Evolutionary conservation across 371 early-diverging fungal species (phyloP).

Genomic region (Rhizopus stolonifer): DNA sequence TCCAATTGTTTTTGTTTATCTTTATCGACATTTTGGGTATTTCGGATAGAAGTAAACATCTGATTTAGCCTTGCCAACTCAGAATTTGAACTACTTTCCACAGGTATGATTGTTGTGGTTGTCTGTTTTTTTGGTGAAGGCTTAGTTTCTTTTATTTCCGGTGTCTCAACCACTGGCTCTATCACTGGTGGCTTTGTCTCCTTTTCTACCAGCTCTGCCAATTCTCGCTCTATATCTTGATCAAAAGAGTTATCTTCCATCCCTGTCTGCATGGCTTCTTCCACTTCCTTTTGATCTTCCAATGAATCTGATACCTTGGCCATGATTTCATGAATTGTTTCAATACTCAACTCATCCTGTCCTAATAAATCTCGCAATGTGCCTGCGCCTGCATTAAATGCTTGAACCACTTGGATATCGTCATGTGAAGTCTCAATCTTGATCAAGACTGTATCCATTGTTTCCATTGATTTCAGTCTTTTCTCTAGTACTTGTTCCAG

Average conservation of each 20-base stretch:
- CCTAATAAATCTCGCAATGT: slow-evolving; percentile 40
- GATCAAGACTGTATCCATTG: slow-evolving; percentile 52
- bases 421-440: slow-evolving; percentile 56
- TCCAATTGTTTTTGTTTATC: neutral
- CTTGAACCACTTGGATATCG: slow-evolving; percentile 58
- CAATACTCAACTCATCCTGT: slow-evolving; percentile 36
- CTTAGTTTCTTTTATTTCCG: slow-evolving; percentile 8
- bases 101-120: neutral
- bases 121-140: slow-evolving; percentile 1
- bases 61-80: slow-evolving; percentile 24
- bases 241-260: slow-evolving; percentile 29
- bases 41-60: slow-evolving; percentile 13
- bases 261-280: slow-evolving; percentile 44
- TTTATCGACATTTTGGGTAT: neutral
- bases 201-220: slow-evolving; percentile 30
- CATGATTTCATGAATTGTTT: slow-evolving; percentile 49
- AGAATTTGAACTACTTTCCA: slow-evolving; percentile 4
- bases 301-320: slow-evolving; percentile 45
- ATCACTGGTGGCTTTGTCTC: slow-evolving; percentile 5
- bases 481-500: slow-evolving; percentile 42
- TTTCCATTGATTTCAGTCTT: slow-evolving; percentile 50
- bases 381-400: slow-evolving; percentile 54
- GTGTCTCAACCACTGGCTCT: slow-evolving; percentile 3
- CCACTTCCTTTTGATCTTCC: slow-evolving; percentile 57
- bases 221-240: slow-evolving; percentile 49